phyloP scores from a whole-genome alignment of 1,284 basidiomycete genomes.

The Tausonia pullulans region DNA sequence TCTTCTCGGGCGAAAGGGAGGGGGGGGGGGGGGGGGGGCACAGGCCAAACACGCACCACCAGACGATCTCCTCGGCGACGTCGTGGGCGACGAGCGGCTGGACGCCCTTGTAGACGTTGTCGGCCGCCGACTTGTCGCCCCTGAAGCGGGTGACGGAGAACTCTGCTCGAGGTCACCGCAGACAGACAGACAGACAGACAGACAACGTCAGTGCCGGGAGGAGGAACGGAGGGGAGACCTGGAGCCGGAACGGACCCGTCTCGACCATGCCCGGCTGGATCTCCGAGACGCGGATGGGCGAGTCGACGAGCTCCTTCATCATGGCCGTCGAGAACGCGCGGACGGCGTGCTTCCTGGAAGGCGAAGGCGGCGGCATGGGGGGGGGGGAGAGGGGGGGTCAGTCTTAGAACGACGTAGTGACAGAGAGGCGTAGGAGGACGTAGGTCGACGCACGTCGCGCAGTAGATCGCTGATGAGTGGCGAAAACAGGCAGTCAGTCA shows the following conservation, averaged over 20 bases:
- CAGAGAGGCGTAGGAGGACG: neutral
- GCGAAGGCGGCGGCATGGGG: conserved; percentile 43
- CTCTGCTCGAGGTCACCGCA: conserved; percentile 33
- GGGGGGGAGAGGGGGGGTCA: conserved; percentile 36
- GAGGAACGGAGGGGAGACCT: conserved; percentile 11
- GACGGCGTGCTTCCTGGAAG: conserved; percentile 69
- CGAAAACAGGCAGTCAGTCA: neutral
- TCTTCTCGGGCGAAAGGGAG: no score
- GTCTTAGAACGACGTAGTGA: neutral
- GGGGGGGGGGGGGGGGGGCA: no score
- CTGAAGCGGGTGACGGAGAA: conserved; percentile 82
- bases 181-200: conserved; percentile 17
- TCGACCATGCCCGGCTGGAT: conserved; percentile 60
- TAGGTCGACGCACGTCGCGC: conserved; percentile 23
- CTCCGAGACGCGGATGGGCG: conserved; percentile 28
- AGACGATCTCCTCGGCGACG: conserved; percentile 95
- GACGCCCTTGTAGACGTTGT: conserved; percentile 80
- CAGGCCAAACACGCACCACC: conserved; percentile 34
- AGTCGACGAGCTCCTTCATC: conserved; percentile 75
- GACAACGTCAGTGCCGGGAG: neutral
- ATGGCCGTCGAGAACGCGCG: conserved; percentile 75
- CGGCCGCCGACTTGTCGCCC: conserved; percentile 66
- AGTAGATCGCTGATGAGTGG: conserved; percentile 35
- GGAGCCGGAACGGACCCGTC: conserved; percentile 34
- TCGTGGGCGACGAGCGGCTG: conserved; percentile 54